Conservation (phyloP, 768 basidiomycete genomes). For the Trametes cubensis region DNA sequence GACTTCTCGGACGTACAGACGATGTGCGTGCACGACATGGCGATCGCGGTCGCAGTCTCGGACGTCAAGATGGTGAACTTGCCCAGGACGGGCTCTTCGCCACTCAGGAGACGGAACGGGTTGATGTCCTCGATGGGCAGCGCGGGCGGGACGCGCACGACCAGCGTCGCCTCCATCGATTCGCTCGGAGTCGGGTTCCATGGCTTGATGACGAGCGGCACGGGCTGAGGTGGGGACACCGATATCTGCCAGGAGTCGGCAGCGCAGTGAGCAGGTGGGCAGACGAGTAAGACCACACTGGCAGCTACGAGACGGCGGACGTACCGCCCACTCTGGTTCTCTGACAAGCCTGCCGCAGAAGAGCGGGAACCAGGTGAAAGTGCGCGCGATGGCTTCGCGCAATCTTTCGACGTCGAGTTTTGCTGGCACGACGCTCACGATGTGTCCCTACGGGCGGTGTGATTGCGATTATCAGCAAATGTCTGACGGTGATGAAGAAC, state of each 20-base stretch:
- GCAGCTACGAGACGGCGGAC: too few species aligned
- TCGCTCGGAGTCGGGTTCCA: neutral
- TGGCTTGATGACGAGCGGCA: neutral
- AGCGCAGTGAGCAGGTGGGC: too few species aligned
- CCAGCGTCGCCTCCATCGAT: neutral
- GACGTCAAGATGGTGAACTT: neutral
- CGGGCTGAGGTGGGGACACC: neutral
- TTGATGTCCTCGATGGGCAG: neutral
- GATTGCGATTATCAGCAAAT: too few species aligned
- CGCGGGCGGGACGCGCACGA: neutral
- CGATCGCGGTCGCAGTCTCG: neutral
- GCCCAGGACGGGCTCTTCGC: neutral
- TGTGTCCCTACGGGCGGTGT: too few species aligned
- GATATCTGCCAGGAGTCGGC: neutral
- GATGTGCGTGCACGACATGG: constrained; percentile 4
- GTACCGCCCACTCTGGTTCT: too few species aligned
- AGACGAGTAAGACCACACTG: too few species aligned
- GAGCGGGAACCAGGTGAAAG: too few species aligned
- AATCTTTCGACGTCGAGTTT: too few species aligned
- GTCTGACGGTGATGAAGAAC: too few species aligned
- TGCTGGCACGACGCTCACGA: too few species aligned
- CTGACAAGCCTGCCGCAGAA: too few species aligned
- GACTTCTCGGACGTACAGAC: neutral
- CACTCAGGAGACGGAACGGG: neutral
- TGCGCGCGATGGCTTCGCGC: too few species aligned